phyloP scores from a whole-genome alignment of 192 early-diverging fungal species.

The Gryganskiella cystojenkinii region DNA sequence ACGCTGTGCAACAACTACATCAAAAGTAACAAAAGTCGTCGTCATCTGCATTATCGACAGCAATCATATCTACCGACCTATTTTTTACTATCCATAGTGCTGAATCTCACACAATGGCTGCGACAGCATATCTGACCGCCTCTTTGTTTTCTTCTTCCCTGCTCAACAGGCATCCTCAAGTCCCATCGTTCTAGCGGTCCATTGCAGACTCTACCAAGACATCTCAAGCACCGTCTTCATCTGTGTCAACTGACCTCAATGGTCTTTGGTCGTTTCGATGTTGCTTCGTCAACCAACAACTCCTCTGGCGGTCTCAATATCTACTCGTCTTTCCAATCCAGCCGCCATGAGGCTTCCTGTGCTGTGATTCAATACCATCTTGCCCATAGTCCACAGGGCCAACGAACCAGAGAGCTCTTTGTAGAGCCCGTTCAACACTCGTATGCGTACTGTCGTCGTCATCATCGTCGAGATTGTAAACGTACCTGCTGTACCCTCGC shows the following conservation, averaged over 20 bases:
- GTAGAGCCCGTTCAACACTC: conserved; percentile 28
- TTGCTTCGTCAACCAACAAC: conserved; percentile 44
- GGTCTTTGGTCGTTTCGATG: conserved; percentile 69
- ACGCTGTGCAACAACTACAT: background rate
- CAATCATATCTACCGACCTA: too few species aligned
- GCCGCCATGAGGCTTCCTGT: conserved; percentile 26
- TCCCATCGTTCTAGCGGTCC: conserved; percentile 50
- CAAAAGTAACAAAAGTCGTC: too few species aligned
- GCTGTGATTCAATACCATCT: conserved; percentile 34
- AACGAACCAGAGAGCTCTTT: conserved; percentile 44
- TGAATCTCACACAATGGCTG: too few species aligned
- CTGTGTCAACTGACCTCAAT: conserved; percentile 65
- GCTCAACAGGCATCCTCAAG: conserved; percentile 44
- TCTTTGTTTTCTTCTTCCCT: background rate
- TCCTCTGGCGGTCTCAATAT: conserved; percentile 35
- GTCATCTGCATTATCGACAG: too few species aligned
- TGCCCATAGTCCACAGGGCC: conserved; percentile 21
- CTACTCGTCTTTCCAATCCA: conserved; percentile 40
- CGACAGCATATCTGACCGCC: too few species aligned
- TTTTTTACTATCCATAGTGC: too few species aligned
- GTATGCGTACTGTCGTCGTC: conserved; percentile 56
- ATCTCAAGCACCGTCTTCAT: conserved; percentile 63
- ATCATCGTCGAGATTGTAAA: conserved; percentile 55
- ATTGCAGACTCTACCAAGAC: conserved; percentile 45
- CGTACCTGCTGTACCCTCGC: conserved; percentile 50